Base-by-base conservation (phyloP, 2,329 filamentous ascomycete genomes). In the Aciculosporium take region DNA sequence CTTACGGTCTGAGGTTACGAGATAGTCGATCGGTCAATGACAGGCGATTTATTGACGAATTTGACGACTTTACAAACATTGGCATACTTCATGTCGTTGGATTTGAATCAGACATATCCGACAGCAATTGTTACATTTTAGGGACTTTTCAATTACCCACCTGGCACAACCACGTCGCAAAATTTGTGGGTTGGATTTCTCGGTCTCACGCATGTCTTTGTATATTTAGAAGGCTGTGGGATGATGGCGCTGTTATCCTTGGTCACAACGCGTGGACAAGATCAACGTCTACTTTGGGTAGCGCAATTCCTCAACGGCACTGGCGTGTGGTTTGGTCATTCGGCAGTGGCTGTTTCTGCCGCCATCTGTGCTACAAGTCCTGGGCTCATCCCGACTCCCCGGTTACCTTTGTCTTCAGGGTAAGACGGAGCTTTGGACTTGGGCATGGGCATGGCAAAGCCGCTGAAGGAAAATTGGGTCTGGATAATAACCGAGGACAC, bases 41-140 rank as follows among this genome's bases (percentile, higher is more conserved):
- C 21, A 23, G 27, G 27, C 18, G 24, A 43, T 43, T 13, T 35
- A 40, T 35, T 27, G 15, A 28, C n/a, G 30, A 31, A 40, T 37
- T 35, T 39, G 33, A 41, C 42, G 37, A 35, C 42, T 37, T 32
- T 36, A 44, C 34, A 40, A 35, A 42, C 40, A 42, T 38, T 29
- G 39, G 29, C 38, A 32, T 32, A 41, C n/a, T 30, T 40, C 33
- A 41, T 37, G 39, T 44, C 38, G 38, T 44, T 40, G 38, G 37
- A 37, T 44, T 44, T 41, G 76, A 41, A 74, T 71, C 28, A 82
- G 78, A 52, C 35, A 32, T 33, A 44, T 44, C 36, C 38, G 35
- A 41, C 78, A 78, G 39, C 77, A 80, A 48, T 74, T 80, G 45
- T 62, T 66, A 51, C 76, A 81, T 55, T 74, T 79, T 50, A 79